phyloP scores from a whole-genome alignment of 495 filamentous ascomycete genomes.

The Margaritispora aquatica region DNA sequence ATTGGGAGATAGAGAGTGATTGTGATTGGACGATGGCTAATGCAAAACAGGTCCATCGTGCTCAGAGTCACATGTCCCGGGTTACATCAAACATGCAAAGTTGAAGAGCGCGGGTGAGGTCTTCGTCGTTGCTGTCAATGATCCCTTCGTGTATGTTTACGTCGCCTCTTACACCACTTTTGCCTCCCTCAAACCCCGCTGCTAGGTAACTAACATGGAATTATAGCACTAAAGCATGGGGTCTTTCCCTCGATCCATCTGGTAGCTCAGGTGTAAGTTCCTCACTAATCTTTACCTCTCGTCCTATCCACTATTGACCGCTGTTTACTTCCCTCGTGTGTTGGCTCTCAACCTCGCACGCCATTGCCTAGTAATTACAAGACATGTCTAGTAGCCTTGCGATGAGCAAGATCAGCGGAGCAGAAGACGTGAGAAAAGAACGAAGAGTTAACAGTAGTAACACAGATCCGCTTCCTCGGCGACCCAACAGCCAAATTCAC shows the following conservation, averaged over 20 bases:
- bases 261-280: constrained; percentile 66
- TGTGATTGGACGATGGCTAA: neutral
- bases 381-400: too few species aligned
- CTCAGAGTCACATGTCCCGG: constrained; percentile 72
- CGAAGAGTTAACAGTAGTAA: neutral
- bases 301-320: neutral
- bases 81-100: constrained; percentile 70
- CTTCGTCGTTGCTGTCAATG: constrained; percentile 89
- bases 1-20: too few species aligned
- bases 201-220: neutral
- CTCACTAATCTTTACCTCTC: neutral
- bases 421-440: too few species aligned
- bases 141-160: constrained; percentile 79
- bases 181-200: neutral
- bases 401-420: too few species aligned
- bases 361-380: too few species aligned
- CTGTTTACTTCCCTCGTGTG: too few species aligned
- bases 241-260: constrained; percentile 60
- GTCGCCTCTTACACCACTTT: neutral
- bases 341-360: too few species aligned
- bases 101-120: constrained; percentile 70
- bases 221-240: constrained; percentile 82
- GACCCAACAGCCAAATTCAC: constrained; percentile 83
- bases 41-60: constrained; percentile 52
- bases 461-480: constrained; percentile 75